Conservation (phyloP, 1,284 basidiomycete species). For the Rhodotorula mucilaginosa region DNA sequence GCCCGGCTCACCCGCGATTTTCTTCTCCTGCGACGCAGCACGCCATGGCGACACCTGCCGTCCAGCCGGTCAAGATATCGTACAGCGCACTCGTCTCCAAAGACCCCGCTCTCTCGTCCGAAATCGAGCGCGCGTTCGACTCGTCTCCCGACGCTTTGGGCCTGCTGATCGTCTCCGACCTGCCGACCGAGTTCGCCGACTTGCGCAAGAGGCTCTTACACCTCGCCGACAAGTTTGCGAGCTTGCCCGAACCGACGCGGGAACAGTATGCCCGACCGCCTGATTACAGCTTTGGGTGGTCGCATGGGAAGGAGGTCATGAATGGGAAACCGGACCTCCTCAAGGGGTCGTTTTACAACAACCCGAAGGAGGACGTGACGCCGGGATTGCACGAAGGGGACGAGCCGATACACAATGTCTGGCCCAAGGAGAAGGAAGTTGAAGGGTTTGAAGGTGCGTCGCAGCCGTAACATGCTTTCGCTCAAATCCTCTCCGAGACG, state of each 20-base stretch:
- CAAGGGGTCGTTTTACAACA: slow-evolving; percentile 90
- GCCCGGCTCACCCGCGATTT: no score
- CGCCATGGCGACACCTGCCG: background rate
- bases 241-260: slow-evolving; percentile 61
- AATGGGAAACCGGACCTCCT: slow-evolving; percentile 83
- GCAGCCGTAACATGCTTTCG: background rate
- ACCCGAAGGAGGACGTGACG: slow-evolving; percentile 66
- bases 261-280: slow-evolving; percentile 58
- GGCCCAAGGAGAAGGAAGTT: slow-evolving; percentile 64
- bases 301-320: slow-evolving; percentile 93
- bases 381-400: slow-evolving; percentile 54
- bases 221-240: slow-evolving; percentile 64
- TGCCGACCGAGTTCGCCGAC: slow-evolving; percentile 63
- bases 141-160: slow-evolving; percentile 38
- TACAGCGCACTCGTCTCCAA: slow-evolving; percentile 27
- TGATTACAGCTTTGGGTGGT: slow-evolving; percentile 68
- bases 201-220: slow-evolving; percentile 69
- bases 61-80: slow-evolving; percentile 26
- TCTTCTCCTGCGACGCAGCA: no score
- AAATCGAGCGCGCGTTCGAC: slow-evolving; percentile 38
- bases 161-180: slow-evolving; percentile 53
- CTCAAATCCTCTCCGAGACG: background rate
- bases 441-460: slow-evolving; percentile 67
- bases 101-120: slow-evolving; percentile 5
- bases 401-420: slow-evolving; percentile 61